Percentiles rank a stretch among this genome's conserved stretches.
phyloP scores from a whole-genome alignment of 2,329 filamentous ascomycete species.

The Arthroderma sp. region DNA sequence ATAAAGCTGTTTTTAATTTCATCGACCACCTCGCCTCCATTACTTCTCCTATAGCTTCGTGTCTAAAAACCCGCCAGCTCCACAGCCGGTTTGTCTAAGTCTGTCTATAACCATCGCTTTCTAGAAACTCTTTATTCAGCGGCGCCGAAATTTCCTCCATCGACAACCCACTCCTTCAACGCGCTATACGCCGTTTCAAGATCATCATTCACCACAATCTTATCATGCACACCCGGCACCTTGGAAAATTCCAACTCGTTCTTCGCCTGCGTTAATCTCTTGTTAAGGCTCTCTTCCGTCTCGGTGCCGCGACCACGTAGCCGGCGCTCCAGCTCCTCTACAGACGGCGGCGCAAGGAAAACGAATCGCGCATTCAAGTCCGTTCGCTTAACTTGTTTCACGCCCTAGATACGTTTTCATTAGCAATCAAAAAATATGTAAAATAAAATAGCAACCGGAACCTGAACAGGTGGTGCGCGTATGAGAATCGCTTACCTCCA shows the following conservation, averaged over 20 bases:
- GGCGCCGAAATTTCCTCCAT: slow-evolving; percentile 23
- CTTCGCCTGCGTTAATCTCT: slow-evolving; percentile 57
- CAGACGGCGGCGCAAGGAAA: slow-evolving; percentile 69
- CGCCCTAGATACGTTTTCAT: slow-evolving; percentile 41
- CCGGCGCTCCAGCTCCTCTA: slow-evolving; percentile 60
- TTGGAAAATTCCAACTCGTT: slow-evolving; percentile 62
- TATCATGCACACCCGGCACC: slow-evolving; percentile 52
- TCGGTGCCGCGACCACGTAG: slow-evolving; percentile 68
- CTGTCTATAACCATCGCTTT: no score
- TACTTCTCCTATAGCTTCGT: no score
- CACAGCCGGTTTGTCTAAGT: no score
- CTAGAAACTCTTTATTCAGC: no score
- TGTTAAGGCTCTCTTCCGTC: slow-evolving; percentile 55
- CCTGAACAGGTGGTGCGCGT: not conserved
- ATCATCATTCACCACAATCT: slow-evolving; percentile 54
- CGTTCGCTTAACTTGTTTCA: slow-evolving; percentile 80
- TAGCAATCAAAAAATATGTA: not conserved
- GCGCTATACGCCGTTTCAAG: slow-evolving; percentile 44
- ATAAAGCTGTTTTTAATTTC: no score
- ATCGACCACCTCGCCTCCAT: no score
- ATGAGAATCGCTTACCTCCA: slow-evolving; percentile 50
- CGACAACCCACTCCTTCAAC: slow-evolving; percentile 40
- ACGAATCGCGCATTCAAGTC: slow-evolving; percentile 64
- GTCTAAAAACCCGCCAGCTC: no score
- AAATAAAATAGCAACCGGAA: not conserved